Conservation (phyloP, 305 asterid genomes). For the Fraxinus dipetala region DNA sequence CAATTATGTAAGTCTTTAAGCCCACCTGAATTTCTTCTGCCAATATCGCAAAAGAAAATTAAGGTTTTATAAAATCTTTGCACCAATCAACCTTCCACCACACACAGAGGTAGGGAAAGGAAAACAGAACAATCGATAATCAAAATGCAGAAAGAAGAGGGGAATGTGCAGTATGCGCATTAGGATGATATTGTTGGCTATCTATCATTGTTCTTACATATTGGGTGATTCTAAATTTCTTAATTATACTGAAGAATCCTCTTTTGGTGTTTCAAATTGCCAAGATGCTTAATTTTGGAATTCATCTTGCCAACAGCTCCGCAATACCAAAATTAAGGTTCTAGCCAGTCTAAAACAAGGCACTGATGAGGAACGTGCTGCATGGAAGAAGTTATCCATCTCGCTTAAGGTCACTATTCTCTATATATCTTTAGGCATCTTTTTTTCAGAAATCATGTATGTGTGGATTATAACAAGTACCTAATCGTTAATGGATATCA, state of each 20-base stretch:
- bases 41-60: neutral
- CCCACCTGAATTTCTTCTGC: neutral
- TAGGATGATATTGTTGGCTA: neutral
- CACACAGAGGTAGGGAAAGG: neutral
- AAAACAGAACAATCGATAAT: constrained; percentile 1
- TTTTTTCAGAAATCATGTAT: neutral
- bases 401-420: constrained; percentile 64
- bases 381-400: constrained; percentile 71
- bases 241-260: neutral
- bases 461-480: neutral
- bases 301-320: constrained; percentile 59
- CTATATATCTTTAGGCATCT: constrained; percentile 17
- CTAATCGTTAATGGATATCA: neutral
- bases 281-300: constrained; percentile 13
- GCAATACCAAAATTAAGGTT: constrained; percentile 85
- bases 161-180: neutral
- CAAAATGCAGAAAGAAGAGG: constrained; percentile 14
- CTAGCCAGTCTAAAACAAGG: constrained; percentile 65
- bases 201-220: constrained; percentile 12
- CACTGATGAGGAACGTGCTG: constrained; percentile 70
- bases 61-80: neutral
- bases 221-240: constrained; percentile 8
- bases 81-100: neutral
- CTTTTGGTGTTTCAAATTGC: constrained; percentile 14
- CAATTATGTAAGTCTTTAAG: neutral